Evolutionary conservation across 192 early-diverging fungal genomes (phyloP).

Genomic region (Ramicandelaber brevisporus): DNA sequence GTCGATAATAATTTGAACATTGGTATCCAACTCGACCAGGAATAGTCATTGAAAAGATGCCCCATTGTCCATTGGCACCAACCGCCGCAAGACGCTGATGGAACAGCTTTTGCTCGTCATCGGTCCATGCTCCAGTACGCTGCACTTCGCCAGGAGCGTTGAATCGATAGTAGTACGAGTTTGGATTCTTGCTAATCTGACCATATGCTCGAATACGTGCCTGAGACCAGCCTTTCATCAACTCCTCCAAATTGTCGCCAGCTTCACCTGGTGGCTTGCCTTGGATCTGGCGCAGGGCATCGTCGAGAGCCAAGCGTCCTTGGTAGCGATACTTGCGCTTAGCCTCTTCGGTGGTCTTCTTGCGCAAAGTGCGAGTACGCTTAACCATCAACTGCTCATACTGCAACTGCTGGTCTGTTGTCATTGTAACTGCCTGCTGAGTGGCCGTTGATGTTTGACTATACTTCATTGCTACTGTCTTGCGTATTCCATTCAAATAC

Average conservation of each 20-base stretch:
- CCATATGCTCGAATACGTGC: conserved; percentile 83
- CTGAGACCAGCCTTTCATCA: conserved; percentile 89
- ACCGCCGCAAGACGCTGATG: conserved; percentile 59
- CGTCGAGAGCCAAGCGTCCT: conserved; percentile 57
- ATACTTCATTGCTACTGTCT: conserved; percentile 36
- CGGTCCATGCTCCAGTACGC: conserved; percentile 71
- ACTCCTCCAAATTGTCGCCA: conserved; percentile 48
- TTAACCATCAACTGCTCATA: conserved; percentile 72
- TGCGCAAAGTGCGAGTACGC: conserved; percentile 49
- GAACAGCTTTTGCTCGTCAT: conserved; percentile 67
- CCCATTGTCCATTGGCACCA: conserved; percentile 92
- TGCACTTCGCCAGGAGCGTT: conserved; percentile 93
- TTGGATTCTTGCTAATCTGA: conserved; percentile 82
- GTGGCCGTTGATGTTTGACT: conserved; percentile 15
- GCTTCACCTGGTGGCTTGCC: conserved; percentile 23
- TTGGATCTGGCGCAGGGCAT: conserved; percentile 68
- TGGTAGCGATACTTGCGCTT: conserved; percentile 48
- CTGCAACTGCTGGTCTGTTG: conserved; percentile 55
- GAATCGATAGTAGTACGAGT: conserved; percentile 94
- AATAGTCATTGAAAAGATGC: conserved; percentile 84
- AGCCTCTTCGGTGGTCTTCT: conserved; percentile 48
- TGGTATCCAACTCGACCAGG: conserved; percentile 93
- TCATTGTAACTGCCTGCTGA: conserved; percentile 28
- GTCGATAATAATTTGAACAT: conserved; percentile 92
- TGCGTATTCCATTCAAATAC: conserved; percentile 40